Conservation (phyloP, 1,284 basidiomycete genomes). For the Puccinia triticina region DNA sequence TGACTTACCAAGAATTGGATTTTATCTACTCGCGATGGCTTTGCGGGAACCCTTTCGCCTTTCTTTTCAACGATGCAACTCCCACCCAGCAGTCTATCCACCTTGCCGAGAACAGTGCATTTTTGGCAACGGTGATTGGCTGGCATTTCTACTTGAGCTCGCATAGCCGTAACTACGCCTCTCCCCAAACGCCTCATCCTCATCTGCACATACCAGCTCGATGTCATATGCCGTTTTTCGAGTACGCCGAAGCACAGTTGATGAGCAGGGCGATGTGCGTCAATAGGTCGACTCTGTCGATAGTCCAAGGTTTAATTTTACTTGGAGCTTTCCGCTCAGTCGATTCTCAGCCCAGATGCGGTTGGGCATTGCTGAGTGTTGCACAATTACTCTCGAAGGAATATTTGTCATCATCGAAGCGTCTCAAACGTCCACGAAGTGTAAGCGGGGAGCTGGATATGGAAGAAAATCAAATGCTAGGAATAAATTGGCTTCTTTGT, state of each 20-base stretch:
- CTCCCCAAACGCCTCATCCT: background rate
- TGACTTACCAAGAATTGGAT: slow-evolving; percentile 32
- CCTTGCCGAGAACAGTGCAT: slow-evolving; percentile 15
- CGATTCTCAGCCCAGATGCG: slow-evolving; percentile 44
- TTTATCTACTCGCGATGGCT: slow-evolving; percentile 38
- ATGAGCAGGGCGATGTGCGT: slow-evolving; percentile 32
- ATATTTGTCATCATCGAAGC: slow-evolving; percentile 2
- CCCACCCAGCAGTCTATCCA: background rate
- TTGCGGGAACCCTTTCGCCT: slow-evolving; percentile 33
- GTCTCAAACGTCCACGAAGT: slow-evolving; percentile 23
- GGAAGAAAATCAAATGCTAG: slow-evolving; percentile 30
- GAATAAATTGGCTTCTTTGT: slow-evolving; percentile 45
- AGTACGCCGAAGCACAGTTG: slow-evolving; percentile 45
- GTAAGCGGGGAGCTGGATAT: slow-evolving; percentile 3
- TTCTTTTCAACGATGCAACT: slow-evolving; percentile 23
- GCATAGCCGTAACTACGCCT: background rate
- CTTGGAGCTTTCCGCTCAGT: slow-evolving; percentile 44
- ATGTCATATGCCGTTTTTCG: slow-evolving; percentile 45
- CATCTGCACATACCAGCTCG: background rate
- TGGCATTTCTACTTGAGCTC: slow-evolving; percentile 38
- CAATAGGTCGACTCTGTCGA: slow-evolving; percentile 18
- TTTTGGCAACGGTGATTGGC: slow-evolving; percentile 37
- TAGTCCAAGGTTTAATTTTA: slow-evolving; percentile 38
- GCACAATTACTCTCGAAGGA: slow-evolving; percentile 42
- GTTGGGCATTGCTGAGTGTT: slow-evolving; percentile 42